Evolutionary conservation across 2,329 filamentous ascomycete species (phyloP).

Genomic region (Tetracladium maxilliforme): DNA sequence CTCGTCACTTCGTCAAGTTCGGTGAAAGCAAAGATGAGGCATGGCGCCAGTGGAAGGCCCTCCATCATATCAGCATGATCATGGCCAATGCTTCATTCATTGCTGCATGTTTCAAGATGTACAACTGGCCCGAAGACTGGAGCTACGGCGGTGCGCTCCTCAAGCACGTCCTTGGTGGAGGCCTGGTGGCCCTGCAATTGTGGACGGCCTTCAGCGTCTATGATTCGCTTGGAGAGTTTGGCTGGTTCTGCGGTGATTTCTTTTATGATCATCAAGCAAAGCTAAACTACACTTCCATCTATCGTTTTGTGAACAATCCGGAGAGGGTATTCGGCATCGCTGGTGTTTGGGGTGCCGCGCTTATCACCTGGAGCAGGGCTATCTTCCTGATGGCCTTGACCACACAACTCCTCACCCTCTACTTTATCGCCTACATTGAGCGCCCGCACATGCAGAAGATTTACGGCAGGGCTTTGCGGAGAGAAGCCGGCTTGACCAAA

Average conservation of each 20-base stretch:
- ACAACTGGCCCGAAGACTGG: constrained; percentile 76
- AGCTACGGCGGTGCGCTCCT: constrained; percentile 71
- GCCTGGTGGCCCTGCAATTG: constrained; percentile 71
- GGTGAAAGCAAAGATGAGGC: constrained; percentile 83
- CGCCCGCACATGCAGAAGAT: constrained; percentile 97
- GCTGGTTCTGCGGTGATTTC: constrained; percentile 98
- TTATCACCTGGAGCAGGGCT: constrained; percentile 80
- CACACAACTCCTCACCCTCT: constrained; percentile 72
- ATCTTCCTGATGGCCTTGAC: constrained; percentile 78
- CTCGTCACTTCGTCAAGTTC: constrained; percentile 92
- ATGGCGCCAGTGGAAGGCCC: constrained; percentile 95
- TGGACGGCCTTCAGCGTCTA: constrained; percentile 94
- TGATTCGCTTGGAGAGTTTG: constrained; percentile 90
- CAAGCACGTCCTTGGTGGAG: constrained; percentile 71
- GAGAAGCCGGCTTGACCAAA: constrained; percentile 82
- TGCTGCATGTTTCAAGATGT: constrained; percentile 93
- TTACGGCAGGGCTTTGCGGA: constrained; percentile 70
- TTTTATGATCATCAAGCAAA: constrained; percentile 86
- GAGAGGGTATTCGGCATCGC: constrained; percentile 88
- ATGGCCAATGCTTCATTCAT: constrained; percentile 84
- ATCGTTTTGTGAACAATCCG: constrained; percentile 95
- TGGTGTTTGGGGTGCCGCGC: constrained; percentile 86
- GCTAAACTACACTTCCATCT: constrained; percentile 92
- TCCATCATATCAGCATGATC: constrained; percentile 84
- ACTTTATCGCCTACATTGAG: constrained; percentile 86